Base-by-base conservation (phyloP, 345 rosid genomes). In the Pseudoturritis turrita region DNA sequence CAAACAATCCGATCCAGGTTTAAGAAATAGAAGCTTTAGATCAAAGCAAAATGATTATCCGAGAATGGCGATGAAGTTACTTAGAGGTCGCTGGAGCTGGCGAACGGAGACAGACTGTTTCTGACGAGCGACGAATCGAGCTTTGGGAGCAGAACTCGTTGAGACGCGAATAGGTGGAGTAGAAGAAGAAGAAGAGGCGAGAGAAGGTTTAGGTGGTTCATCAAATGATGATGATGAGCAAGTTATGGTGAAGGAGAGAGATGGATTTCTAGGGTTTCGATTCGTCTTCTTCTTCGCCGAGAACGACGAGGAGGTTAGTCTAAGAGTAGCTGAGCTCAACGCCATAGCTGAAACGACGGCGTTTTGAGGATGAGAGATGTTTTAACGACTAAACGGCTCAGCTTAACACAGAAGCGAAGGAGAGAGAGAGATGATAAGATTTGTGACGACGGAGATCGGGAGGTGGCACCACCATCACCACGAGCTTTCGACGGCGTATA, bases 71-170 rank as follows among this genome's bases (percentile, higher is more conserved):
- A 65, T 73, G 64, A 78, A 80, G 77, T 80, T 90, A 94, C 98
- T 88, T 69, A 94, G 79, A 69, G 98, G 96, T 70, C 95, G 95
- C 21, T 83, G 80, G 43, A 84, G 88, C 77, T 91, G 92, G 33
- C 58, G 85, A 70, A 91, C 92, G 44, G 86, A 70, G 73, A 91
- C 78, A 44, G 98, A 82, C 72, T 87, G 92, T 55, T 71, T 87
- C 39, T 90, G 94, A 28, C 98, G 92, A 23, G 92, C 88, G 58
- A 91, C 26, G 79, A 94, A 85, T 41, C 90, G 89, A 13, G 88
- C 95, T 78, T 85, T 94, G 0, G 87, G 85, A n/a, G 76, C 5
- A 0, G 89, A 79, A 40, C 66, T 69, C 6, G 83, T 88, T 7
- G 89, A 85, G 41, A 75, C 83, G 7, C 83, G 88, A 62, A 80